These are phyloP conservation scores for Xerocomellus intermedius DNA, from an alignment of 768 basidiomycete genomes.

Conservation along the genomic window DNA sequence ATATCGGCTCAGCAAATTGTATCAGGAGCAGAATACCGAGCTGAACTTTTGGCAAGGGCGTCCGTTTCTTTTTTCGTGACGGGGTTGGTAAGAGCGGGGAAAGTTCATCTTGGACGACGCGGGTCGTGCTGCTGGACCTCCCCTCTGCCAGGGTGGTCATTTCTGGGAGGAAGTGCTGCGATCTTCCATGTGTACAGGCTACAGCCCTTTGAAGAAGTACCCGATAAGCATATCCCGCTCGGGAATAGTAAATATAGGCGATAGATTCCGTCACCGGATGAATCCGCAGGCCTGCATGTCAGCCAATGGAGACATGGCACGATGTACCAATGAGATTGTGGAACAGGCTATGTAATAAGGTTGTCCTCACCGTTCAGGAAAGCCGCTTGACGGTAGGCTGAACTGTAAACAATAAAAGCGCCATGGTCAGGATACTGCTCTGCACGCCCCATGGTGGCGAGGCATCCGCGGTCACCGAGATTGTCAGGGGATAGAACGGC, in stretches of 20 bases:
- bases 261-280: neutral
- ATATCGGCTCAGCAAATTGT: conserved; percentile 35
- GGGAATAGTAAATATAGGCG: neutral
- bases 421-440: neutral
- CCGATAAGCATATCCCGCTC: neutral
- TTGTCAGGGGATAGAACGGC: neutral
- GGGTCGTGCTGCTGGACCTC: neutral
- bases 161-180: neutral
- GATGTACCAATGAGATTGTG: no score
- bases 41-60: conserved; percentile 41
- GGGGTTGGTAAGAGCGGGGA: conserved; percentile 4
- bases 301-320: no score
- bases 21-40: conserved; percentile 37
- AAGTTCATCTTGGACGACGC: conserved; percentile 13
- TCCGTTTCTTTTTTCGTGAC: conserved; percentile 6
- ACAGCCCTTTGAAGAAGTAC: neutral
- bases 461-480: neutral
- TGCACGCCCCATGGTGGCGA: neutral
- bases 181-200: neutral
- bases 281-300: neutral
- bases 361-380: neutral
- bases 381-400: neutral
- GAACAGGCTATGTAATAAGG: neutral
- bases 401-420: neutral
- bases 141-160: neutral